Percentiles rank a stretch among this genome's conserved stretches.
Conservation (phyloP, 2,329 filamentous ascomycete species). For the Penicillium frequentans region DNA sequence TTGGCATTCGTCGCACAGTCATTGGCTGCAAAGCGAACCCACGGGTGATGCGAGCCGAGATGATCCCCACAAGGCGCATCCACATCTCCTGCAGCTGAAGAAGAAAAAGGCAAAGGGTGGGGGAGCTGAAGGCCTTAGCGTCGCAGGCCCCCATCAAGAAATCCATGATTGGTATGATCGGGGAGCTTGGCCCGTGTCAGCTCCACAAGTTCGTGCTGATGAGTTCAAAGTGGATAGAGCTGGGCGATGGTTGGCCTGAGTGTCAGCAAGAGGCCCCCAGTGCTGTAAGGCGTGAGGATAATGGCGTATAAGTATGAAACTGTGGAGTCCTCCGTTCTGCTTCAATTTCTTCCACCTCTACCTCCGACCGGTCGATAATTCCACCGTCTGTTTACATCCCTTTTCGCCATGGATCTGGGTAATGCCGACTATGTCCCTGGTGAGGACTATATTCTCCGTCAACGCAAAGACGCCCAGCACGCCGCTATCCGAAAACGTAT, state of each 20-base stretch:
- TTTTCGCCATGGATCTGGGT: not conserved
- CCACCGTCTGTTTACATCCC: not conserved
- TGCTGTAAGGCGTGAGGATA: not conserved
- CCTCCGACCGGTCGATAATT: not conserved
- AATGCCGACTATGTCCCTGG: not conserved
- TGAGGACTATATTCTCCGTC: conserved; percentile 6
- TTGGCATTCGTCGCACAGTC: not conserved
- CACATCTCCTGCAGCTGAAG: conserved; percentile 6
- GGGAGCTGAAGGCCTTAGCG: conserved; percentile 7
- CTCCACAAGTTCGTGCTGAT: conserved; percentile 7
- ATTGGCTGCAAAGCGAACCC: conserved; percentile 3
- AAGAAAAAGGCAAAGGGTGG: not conserved
- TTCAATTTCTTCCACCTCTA: not conserved
- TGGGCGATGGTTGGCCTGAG: not conserved
- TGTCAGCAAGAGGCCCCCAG: conserved; percentile 4
- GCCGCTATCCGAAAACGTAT: conserved; percentile 27
- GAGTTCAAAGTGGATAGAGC: conserved; percentile 1
- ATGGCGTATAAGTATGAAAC: not conserved
- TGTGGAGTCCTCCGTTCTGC: not conserved
- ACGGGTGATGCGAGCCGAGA: conserved; percentile 9
- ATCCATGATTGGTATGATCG: not conserved
- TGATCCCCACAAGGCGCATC: conserved; percentile 1
- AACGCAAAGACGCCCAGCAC: conserved; percentile 5
- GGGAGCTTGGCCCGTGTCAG: not conserved
- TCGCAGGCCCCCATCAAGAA: not conserved